phyloP scores from a whole-genome alignment of 2,329 filamentous ascomycete genomes.

The Diaporthe citrichinensis region DNA sequence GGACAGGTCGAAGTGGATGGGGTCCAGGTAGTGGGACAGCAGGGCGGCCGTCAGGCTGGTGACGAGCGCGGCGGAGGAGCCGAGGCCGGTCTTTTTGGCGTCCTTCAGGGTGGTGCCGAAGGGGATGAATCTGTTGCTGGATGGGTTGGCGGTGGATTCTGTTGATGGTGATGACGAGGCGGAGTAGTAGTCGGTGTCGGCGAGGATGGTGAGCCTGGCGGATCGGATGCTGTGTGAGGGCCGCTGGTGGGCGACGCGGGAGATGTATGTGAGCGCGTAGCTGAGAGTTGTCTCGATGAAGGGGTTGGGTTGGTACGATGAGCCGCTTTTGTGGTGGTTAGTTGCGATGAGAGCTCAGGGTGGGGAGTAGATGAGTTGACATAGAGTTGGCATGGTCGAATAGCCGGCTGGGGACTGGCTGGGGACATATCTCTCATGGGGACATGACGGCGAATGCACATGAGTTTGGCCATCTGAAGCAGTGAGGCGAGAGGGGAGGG shows the following conservation, averaged over 20 bases:
- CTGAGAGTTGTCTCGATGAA: conserved; percentile 94
- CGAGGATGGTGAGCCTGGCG: conserved; percentile 85
- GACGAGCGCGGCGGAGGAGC: conserved; percentile 93
- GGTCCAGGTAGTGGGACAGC: conserved; percentile 80
- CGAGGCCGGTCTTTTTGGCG: conserved; percentile 96
- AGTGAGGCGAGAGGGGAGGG: background rate
- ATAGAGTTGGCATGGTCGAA: background rate
- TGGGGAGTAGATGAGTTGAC: background rate
- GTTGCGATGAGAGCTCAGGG: conserved; percentile 10
- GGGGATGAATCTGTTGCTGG: conserved; percentile 74
- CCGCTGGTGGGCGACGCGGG: conserved; percentile 56
- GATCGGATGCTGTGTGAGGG: conserved; percentile 71
- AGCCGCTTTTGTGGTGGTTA: conserved; percentile 55
- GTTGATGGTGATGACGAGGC: conserved; percentile 60
- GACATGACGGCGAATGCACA: background rate
- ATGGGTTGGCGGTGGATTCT: conserved; percentile 45
- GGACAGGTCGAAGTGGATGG: conserved; percentile 68
- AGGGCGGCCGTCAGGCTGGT: conserved; percentile 86
- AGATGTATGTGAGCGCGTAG: conserved; percentile 89
- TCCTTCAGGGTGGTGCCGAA: conserved; percentile 82
- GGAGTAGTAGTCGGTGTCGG: conserved; percentile 98
- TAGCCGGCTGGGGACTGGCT: background rate
- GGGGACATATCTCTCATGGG: conserved; percentile 6
- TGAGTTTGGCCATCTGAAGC: background rate
- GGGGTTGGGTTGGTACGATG: conserved; percentile 71